Evolutionary conservation across 306 rosid species (phyloP), one percentile per base, ranked within the genome.

Genomic region (Delonix regia): DNA sequence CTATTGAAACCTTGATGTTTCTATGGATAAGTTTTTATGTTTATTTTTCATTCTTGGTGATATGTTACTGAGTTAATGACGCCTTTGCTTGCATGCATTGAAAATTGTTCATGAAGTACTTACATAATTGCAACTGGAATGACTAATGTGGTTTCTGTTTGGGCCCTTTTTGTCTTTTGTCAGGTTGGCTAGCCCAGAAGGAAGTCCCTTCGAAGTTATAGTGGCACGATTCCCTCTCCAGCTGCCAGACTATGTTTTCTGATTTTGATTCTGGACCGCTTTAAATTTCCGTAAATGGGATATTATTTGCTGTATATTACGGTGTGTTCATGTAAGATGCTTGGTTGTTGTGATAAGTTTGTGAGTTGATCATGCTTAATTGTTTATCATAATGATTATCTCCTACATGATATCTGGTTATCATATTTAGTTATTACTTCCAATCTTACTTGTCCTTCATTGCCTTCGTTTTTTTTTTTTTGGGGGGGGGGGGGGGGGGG

Each of bases 161-260:
- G 0, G 0, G 18, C 9, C 28, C 27, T 19, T 27, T 39, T 14
- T 80, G 34, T 67, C 73, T 42, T 48, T 69, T 85, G 68, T 78
- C 88, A 94, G 97, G 66, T 82, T 92, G 87, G 19, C 42, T 15
- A 60, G 44, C 5, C 91, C 92, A 22, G 68, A 72, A 80, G 94
- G 90, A 49, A 86, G 80, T 19, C 84, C 92, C n/a, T 94, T 92
- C 83, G 76, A 67, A 73, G 98, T 73, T 57, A 62, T 34, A 78
- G 98, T 89, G 80, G 93, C 90, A 24, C 84, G 53, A 80, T 84
- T 92, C 83, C 91, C 93, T 15, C 93, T 92, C 19, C 86, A 89
- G 84, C 83, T 84, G 62, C 96, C 98, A 28, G 93, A 89, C 74
- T 94, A 90, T 85, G 82, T 94, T 62, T 94, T 78, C 94, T 94